These are phyloP conservation scores for Boletellus ananas DNA, from an alignment of 768 basidiomycete species.

Conservation along the genomic window DNA sequence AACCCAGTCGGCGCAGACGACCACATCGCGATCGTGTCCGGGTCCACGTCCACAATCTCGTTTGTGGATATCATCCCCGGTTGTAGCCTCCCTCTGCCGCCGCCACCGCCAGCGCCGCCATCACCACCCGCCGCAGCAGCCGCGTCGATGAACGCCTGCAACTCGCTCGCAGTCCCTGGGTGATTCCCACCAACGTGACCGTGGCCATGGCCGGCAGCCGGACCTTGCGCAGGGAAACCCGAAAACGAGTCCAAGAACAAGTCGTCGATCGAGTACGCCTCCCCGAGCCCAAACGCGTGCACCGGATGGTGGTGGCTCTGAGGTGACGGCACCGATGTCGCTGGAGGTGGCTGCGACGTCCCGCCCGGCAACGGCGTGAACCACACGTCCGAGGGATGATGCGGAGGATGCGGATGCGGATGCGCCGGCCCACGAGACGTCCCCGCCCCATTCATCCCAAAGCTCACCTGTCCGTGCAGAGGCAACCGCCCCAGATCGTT, in stretches of 20 bases:
- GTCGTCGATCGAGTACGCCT: slow-evolving; percentile 19
- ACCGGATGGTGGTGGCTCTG: not conserved
- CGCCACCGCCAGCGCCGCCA: slow-evolving; percentile 8
- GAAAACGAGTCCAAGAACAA: slow-evolving; percentile 21
- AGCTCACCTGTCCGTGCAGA: slow-evolving; percentile 31
- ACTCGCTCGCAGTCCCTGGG: not conserved
- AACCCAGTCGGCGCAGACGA: slow-evolving; percentile 55
- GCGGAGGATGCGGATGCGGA: not conserved
- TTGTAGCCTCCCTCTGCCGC: not conserved
- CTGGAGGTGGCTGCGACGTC: not conserved
- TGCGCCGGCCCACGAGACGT: slow-evolving; percentile 2
- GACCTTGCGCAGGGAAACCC: not conserved
- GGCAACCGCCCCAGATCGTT: slow-evolving; percentile 57
- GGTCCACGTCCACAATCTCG: slow-evolving; percentile 33
- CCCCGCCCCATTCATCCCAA: slow-evolving; percentile 4
- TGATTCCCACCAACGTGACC: too few relatives aligned
- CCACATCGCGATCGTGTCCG: slow-evolving; percentile 60
- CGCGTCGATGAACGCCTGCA: slow-evolving; percentile 7
- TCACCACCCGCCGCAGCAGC: not conserved
- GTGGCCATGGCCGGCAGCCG: too few relatives aligned
- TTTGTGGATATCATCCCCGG: slow-evolving; percentile 4
- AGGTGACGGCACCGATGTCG: too few relatives aligned
- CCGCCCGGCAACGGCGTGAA: slow-evolving; percentile 9
- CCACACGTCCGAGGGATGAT: slow-evolving; percentile 16
- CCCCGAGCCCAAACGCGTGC: slow-evolving; percentile 5